A percentile compares a stretch with the other conserved stretches of the same genome.
Evolutionary conservation across 75 land plant genomes (phyloP).

Genomic region (Gnetum montanum): DNA sequence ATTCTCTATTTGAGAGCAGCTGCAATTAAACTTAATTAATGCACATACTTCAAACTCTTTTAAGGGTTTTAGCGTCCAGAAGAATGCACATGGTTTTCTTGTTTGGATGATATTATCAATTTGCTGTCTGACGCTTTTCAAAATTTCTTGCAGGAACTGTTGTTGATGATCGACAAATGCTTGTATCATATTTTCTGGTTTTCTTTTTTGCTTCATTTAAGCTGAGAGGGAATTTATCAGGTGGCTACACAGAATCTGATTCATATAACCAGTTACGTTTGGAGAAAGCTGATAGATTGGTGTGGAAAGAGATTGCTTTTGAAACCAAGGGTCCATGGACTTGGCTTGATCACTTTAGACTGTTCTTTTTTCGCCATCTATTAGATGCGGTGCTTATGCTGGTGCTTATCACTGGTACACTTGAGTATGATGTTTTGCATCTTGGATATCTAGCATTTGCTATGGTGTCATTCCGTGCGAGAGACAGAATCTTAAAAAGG

Average conservation of each 20-base stretch:
- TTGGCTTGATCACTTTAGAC: slow-evolving; percentile 73
- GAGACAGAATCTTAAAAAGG: slow-evolving; percentile 67
- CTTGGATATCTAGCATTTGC: slow-evolving; percentile 97
- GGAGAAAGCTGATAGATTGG: slow-evolving; percentile 48
- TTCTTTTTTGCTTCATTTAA: slow-evolving; percentile 77
- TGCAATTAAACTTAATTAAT: no score
- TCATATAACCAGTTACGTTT: slow-evolving; percentile 53
- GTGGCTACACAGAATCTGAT: slow-evolving; percentile 34
- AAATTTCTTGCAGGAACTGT: slow-evolving; percentile 59
- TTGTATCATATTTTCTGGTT: slow-evolving; percentile 78
- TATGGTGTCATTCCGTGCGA: slow-evolving; percentile 79
- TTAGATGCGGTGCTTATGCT: slow-evolving; percentile 88
- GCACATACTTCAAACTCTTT: no score
- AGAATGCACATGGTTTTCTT: no score
- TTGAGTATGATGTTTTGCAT: slow-evolving; percentile 93
- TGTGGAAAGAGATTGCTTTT: slow-evolving; percentile 88
- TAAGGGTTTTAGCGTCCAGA: no score
- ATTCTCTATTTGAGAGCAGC: background rate
- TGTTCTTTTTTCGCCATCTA: slow-evolving; percentile 77
- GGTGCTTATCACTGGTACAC: slow-evolving; percentile 91
- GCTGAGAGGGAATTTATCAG: slow-evolving; percentile 54
- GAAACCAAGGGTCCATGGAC: slow-evolving; percentile 97
- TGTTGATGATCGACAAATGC: slow-evolving; percentile 87
- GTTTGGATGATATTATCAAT: no score
- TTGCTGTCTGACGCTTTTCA: no score